These are phyloP conservation scores for Fusarium veterinarium DNA, from an alignment of 2,329 filamentous ascomycete genomes.

Conservation along the genomic window DNA sequence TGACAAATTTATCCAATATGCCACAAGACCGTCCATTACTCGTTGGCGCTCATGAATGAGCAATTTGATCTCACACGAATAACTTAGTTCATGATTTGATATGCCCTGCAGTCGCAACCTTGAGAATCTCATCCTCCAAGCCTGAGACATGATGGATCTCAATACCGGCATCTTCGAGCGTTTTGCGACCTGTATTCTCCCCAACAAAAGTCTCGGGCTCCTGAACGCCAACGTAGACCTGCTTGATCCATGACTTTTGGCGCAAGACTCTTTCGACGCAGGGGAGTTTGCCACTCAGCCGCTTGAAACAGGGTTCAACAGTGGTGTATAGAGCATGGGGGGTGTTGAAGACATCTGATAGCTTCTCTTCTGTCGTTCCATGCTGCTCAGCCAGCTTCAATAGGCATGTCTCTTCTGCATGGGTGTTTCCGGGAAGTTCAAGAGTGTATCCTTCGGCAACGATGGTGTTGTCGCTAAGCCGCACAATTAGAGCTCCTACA, in stretches of 20 bases:
- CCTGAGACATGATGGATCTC: constrained; percentile 78
- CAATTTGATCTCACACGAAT: neutral
- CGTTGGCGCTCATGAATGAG: too few species aligned
- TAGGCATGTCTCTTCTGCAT: constrained; percentile 94
- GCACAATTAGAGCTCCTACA: constrained; percentile 89
- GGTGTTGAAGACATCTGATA: constrained; percentile 55
- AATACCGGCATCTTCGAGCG: constrained; percentile 78
- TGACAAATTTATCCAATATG: neutral
- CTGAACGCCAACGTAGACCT: constrained; percentile 86
- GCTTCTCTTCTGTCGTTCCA: constrained; percentile 62
- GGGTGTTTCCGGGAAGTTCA: constrained; percentile 91
- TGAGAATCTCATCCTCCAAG: constrained; percentile 82
- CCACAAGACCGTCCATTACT: neutral
- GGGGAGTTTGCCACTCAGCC: constrained; percentile 78
- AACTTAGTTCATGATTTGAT: constrained; percentile 21
- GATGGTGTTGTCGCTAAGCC: constrained; percentile 66
- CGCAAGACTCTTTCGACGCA: constrained; percentile 84
- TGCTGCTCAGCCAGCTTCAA: constrained; percentile 72
- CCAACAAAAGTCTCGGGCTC: constrained; percentile 93
- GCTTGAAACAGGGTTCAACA: constrained; percentile 84
- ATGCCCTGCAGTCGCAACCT: constrained; percentile 87
- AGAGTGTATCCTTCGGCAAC: constrained; percentile 89
- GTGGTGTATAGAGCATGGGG: constrained; percentile 81
- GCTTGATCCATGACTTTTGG: constrained; percentile 71
- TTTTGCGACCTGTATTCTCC: constrained; percentile 78